These are phyloP conservation scores for Solanum acaule DNA, from an alignment of 257 asterid species.

Conservation along the genomic window DNA sequence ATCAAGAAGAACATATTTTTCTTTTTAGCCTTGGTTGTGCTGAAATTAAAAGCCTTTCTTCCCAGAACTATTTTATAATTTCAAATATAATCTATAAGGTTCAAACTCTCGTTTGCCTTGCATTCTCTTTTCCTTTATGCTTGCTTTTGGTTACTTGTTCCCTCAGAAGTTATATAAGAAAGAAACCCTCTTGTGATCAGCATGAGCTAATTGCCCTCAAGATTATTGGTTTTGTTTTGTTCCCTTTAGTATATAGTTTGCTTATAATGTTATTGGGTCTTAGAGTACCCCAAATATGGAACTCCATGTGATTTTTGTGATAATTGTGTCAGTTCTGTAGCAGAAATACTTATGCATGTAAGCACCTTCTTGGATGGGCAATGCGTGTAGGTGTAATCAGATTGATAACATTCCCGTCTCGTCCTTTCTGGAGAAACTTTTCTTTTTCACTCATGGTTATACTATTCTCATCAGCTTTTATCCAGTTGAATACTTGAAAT, in stretches of 20 bases:
- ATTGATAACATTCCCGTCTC: not conserved
- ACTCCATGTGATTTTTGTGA: not conserved
- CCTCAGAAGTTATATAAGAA: not conserved
- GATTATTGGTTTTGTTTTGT: not conserved
- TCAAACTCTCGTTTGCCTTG: not conserved
- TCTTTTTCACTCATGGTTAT: not conserved
- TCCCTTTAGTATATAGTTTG: not conserved
- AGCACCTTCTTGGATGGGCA: not conserved
- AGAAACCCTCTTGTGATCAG: not conserved
- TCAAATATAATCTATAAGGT: not conserved
- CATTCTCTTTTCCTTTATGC: not conserved
- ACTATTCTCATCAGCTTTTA: not conserved
- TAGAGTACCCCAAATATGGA: not conserved
- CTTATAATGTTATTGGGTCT: not conserved
- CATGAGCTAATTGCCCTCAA: not conserved
- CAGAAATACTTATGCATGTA: not conserved
- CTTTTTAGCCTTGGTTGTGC: not conserved
- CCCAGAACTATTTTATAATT: not conserved
- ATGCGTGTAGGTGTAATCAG: not conserved
- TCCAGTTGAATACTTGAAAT: not conserved
- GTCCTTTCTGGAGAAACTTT: not conserved
- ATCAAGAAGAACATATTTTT: not conserved
- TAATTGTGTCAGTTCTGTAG: not conserved
- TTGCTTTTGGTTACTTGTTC: not conserved
- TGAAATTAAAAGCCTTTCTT: not conserved